Conservation (phyloP, 2,329 filamentous ascomycete species). For the Rhytidhysteron rufulum region DNA sequence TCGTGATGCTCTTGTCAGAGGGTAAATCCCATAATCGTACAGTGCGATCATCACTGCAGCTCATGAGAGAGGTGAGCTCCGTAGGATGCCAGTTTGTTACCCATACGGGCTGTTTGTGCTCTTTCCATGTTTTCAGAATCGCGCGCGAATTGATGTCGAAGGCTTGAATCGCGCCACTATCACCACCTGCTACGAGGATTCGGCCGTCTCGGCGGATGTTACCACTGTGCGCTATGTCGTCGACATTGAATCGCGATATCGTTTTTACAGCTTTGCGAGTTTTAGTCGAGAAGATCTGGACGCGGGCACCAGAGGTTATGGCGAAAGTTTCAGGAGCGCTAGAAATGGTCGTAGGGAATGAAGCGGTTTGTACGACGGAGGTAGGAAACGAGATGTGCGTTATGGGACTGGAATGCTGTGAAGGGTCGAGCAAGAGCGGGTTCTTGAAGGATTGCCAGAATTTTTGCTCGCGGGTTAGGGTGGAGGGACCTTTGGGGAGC, state of each 20-base stretch:
- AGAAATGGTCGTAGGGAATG: conserved; percentile 35
- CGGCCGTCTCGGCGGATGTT: conserved; percentile 85
- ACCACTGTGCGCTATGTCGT: conserved; percentile 83
- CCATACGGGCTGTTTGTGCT: conserved; percentile 94
- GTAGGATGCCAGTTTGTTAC: conserved; percentile 84
- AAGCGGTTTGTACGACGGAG: conserved; percentile 41
- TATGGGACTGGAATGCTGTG: conserved; percentile 83
- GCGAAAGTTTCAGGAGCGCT: conserved; percentile 68
- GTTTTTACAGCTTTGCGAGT: conserved; percentile 91
- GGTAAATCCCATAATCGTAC: conserved; percentile 94
- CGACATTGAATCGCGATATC: conserved; percentile 75
- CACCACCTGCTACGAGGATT: conserved; percentile 86
- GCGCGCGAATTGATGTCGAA: conserved; percentile 88
- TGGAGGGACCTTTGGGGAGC: conserved; percentile 75
- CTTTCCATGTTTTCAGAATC: conserved; percentile 91
- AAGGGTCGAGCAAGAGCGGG: conserved; percentile 76
- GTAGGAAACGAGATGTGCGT: conserved; percentile 77
- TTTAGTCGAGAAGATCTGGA: conserved; percentile 90
- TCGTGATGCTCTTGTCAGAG: conserved; percentile 68
- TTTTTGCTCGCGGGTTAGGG: conserved; percentile 83
- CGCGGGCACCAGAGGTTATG: conserved; percentile 87
- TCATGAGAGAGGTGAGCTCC: conserved; percentile 83
- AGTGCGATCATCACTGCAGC: conserved; percentile 86
- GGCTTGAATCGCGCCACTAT: conserved; percentile 87
- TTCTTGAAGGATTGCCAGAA: conserved; percentile 98